Evolutionary conservation across 352 stramenopile species (phyloP).

Genomic region (Phytophthora cajani): DNA sequence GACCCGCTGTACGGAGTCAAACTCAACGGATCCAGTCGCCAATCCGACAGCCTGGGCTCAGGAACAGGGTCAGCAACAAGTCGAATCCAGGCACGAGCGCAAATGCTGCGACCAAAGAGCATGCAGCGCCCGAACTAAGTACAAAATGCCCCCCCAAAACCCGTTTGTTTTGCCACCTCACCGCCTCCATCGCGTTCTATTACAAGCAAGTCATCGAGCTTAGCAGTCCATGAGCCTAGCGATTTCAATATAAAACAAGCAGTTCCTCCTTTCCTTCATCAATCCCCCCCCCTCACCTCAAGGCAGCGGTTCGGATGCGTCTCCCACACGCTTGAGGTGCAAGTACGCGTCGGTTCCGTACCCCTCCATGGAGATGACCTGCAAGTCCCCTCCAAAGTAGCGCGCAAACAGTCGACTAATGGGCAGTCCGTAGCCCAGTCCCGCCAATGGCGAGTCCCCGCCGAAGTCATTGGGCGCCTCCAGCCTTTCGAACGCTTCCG

Average conservation of each 20-base stretch:
- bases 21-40: conserved; percentile 32
- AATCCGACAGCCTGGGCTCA: conserved; percentile 29
- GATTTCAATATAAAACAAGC: conserved; percentile 8
- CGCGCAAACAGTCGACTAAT: conserved; percentile 97
- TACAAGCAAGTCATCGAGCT: conserved; percentile 12
- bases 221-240: not conserved
- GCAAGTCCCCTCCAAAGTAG: conserved; percentile 99
- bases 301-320: conserved; percentile 88
- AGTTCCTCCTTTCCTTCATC: conserved; percentile 1
- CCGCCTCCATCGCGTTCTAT: conserved; percentile 19
- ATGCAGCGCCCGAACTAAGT: conserved; percentile 14
- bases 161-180: not conserved
- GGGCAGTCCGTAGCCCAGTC: conserved; percentile 97
- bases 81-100: conserved; percentile 64
- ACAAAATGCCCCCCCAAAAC: not conserved
- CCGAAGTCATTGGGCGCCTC: conserved; percentile 89
- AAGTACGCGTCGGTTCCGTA: conserved; percentile 99
- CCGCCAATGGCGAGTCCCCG: conserved; percentile 91
- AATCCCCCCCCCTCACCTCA: conserved; percentile 26
- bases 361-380: conserved; percentile 99
- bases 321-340: conserved; percentile 93
- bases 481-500: conserved; percentile 91
- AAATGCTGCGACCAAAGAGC: conserved; percentile 65
- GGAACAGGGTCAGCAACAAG: conserved; percentile 31
- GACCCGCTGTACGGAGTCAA: conserved; percentile 65